Evolutionary conservation across 176 grass and related monocot species (phyloP).

Genomic region (Pontederia crassipes): DNA sequence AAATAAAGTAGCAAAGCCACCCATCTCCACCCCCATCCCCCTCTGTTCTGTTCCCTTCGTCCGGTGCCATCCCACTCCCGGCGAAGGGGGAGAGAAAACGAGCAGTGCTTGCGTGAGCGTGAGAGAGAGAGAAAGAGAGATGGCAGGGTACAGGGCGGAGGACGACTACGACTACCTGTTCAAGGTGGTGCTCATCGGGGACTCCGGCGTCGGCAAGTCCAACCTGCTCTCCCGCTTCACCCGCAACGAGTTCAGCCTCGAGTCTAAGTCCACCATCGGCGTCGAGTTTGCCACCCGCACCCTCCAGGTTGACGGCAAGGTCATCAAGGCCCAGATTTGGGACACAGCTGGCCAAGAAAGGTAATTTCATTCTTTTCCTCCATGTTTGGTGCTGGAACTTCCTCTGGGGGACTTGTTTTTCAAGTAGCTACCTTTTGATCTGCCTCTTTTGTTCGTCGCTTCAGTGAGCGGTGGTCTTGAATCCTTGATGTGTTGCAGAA

Average conservation of each 20-base stretch:
- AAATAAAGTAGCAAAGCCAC: too few relatives aligned
- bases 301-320: slow-evolving; percentile 72
- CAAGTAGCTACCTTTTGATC: too few relatives aligned
- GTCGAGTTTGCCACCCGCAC: slow-evolving; percentile 93
- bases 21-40: too few relatives aligned
- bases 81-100: too few relatives aligned
- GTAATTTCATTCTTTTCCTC: slow-evolving; percentile 1
- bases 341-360: slow-evolving; percentile 69
- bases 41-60: too few relatives aligned
- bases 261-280: slow-evolving; percentile 93
- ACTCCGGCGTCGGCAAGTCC: slow-evolving; percentile 66
- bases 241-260: slow-evolving; percentile 96
- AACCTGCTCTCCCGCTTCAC: slow-evolving; percentile 79
- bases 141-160: slow-evolving; percentile 54
- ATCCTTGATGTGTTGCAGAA: too few relatives aligned
- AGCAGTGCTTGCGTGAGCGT: too few relatives aligned
- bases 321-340: slow-evolving; percentile 90
- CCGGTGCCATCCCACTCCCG: too few relatives aligned
- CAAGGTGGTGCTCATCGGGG: slow-evolving; percentile 74
- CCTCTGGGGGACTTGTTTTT: too few relatives aligned
- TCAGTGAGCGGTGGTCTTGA: too few relatives aligned
- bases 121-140: neutral
- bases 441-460: too few relatives aligned
- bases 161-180: slow-evolving; percentile 82
- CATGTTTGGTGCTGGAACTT: too few relatives aligned